Evolutionary conservation across 2,329 filamentous ascomycete genomes (phyloP).

Genomic region (Emydomyces testavorans): DNA sequence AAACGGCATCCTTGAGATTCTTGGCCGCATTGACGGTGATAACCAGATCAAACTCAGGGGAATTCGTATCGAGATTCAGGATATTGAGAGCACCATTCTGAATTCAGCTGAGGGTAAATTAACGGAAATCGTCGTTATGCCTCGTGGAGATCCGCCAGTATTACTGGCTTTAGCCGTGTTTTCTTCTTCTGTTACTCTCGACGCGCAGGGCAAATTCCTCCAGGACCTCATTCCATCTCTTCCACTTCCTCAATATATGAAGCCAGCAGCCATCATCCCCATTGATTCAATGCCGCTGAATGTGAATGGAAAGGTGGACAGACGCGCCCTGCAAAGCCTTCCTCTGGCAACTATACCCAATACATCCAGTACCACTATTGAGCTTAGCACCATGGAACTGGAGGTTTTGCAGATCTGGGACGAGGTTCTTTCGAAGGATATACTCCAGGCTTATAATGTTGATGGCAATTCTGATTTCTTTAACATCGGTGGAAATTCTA

Average conservation of each 20-base stretch:
- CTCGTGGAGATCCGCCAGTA: background rate
- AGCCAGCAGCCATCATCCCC: slow-evolving; percentile 8
- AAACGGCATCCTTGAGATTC: background rate
- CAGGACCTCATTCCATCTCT: background rate
- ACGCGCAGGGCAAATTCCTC: background rate
- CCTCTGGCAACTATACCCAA: slow-evolving; percentile 9
- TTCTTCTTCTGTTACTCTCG: background rate
- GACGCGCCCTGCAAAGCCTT: slow-evolving; percentile 1
- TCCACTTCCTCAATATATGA: slow-evolving; percentile 15
- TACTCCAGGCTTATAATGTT: background rate
- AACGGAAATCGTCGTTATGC: background rate
- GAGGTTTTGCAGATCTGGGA: slow-evolving; percentile 7
- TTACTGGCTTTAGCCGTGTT: slow-evolving; percentile 7
- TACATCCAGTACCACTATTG: background rate
- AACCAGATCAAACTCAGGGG: slow-evolving; percentile 52
- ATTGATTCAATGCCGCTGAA: slow-evolving; percentile 11
- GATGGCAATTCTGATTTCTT: slow-evolving; percentile 18
- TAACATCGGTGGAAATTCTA: slow-evolving; percentile 23
- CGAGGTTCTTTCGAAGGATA: background rate
- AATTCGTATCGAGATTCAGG: slow-evolving; percentile 44
- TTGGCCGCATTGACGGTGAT: slow-evolving; percentile 44
- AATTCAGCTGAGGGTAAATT: background rate
- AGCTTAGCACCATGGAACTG: slow-evolving; percentile 3
- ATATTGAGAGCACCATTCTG: slow-evolving; percentile 8
- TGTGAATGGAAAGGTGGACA: slow-evolving; percentile 12